Conservation (phyloP, 805 yeast species). For the Starmera amethionina region DNA sequence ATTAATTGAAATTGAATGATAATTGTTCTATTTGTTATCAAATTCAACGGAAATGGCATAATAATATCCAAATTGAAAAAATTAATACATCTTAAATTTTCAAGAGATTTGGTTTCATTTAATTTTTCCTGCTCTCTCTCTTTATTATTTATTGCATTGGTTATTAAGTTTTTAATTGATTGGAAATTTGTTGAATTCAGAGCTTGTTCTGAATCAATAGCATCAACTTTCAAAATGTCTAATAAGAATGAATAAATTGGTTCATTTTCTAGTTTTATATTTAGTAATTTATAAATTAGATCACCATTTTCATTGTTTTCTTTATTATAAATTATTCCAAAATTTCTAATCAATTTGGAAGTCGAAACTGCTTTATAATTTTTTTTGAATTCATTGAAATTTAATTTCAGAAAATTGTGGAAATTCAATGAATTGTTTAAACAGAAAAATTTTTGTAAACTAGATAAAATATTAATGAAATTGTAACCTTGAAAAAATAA, state of each 20-base stretch:
- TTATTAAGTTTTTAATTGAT: constrained; percentile 33
- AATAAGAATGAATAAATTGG: constrained; percentile 30
- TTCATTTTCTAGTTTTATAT: constrained; percentile 31
- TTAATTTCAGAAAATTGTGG: constrained; percentile 39
- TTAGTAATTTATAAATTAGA: constrained; percentile 19
- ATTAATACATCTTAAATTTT: constrained; percentile 34
- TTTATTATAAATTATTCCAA: constrained; percentile 5
- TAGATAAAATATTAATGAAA: constrained; percentile 34
- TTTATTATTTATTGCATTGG: constrained; percentile 26
- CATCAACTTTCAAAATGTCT: constrained; percentile 42
- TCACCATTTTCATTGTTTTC: constrained; percentile 2
- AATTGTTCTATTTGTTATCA: constrained; percentile 61
- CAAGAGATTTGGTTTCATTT: constrained; percentile 7
- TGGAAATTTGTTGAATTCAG: constrained; percentile 34
- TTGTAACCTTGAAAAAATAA: constrained; percentile 54
- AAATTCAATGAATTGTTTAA: constrained; percentile 41
- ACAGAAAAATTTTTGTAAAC: constrained; percentile 49
- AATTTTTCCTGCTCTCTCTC: neutral
- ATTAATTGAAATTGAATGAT: constrained; percentile 71
- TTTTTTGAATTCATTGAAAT: constrained; percentile 44
- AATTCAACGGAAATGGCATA: constrained; percentile 83
- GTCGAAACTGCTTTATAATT: constrained; percentile 20
- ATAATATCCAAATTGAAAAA: constrained; percentile 44
- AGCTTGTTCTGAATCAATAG: constrained; percentile 44
- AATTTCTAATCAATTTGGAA: constrained; percentile 24